Percentiles rank a stretch among this genome's conserved stretches.
Conservation (phyloP, 176 grass and related monocot species). For the Oropetium thomaeum region DNA sequence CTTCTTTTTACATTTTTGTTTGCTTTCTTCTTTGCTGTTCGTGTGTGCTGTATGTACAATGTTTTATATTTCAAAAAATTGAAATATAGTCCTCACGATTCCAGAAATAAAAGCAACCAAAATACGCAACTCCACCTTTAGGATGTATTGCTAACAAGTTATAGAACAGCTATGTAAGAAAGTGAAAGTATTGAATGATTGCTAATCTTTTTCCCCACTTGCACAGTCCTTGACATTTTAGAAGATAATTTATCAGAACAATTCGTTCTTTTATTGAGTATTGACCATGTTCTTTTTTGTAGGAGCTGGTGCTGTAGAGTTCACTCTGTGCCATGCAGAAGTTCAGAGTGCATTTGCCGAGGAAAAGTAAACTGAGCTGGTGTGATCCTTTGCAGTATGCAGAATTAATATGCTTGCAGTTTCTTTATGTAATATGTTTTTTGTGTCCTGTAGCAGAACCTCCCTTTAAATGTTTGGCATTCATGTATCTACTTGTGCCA, state of each 20-base stretch:
- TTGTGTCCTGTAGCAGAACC: not conserved
- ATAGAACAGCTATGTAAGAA: slow-evolving; percentile 1
- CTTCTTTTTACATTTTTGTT: slow-evolving; percentile 1
- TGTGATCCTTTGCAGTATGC: slow-evolving; percentile 26
- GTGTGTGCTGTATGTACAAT: not conserved
- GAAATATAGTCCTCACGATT: not conserved
- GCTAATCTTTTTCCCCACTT: not conserved
- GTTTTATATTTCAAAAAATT: not conserved
- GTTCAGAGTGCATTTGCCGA: slow-evolving; percentile 81
- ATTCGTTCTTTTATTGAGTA: slow-evolving; percentile 6
- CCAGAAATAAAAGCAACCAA: not conserved
- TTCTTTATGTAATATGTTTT: not conserved
- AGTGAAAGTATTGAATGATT: not conserved
- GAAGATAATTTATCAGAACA: not conserved
- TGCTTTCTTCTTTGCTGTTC: not conserved
- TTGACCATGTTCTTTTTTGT: slow-evolving; percentile 33
- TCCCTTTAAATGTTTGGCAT: slow-evolving; percentile 1
- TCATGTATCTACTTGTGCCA: not conserved
- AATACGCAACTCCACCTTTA: not conserved
- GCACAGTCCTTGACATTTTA: not conserved
- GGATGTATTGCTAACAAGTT: slow-evolving; percentile 9
- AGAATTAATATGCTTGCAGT: slow-evolving; percentile 28
- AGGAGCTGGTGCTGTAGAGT: slow-evolving; percentile 87
- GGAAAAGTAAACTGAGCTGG: slow-evolving; percentile 72
- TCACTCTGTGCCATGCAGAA: slow-evolving; percentile 85